A percentile compares a stretch with the other conserved stretches of the same genome.
phyloP scores from a whole-genome alignment of 371 early-diverging fungal genomes.

The Ordospora colligata region DNA sequence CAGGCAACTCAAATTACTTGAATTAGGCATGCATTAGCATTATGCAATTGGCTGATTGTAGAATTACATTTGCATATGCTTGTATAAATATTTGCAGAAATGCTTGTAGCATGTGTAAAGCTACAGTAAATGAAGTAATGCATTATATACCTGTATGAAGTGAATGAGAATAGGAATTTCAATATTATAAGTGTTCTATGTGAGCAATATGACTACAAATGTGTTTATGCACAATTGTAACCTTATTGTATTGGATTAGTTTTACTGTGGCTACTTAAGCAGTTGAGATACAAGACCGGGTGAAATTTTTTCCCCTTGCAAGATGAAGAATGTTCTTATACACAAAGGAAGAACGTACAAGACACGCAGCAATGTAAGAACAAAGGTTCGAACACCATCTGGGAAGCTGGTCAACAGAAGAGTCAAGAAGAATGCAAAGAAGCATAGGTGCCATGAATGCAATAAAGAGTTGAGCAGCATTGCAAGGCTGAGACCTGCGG shows the following conservation, averaged over 20 bases:
- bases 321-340: constrained; percentile 25
- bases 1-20: neutral
- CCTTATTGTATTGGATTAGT: too few species aligned
- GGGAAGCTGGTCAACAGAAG: constrained; percentile 40
- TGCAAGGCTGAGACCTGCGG: constrained; percentile 56
- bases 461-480: constrained; percentile 49
- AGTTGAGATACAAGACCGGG: neutral
- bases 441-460: constrained; percentile 60
- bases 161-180: too few species aligned
- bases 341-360: constrained; percentile 54
- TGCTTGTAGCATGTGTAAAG: too few species aligned
- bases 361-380: constrained; percentile 53
- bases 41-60: too few species aligned
- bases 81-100: too few species aligned
- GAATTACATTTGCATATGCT: too few species aligned
- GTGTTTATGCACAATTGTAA: too few species aligned
- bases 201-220: too few species aligned
- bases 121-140: too few species aligned
- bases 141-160: too few species aligned
- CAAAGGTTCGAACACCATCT: constrained; percentile 33
- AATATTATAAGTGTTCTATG: too few species aligned
- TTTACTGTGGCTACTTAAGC: too few species aligned
- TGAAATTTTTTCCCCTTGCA: constrained; percentile 6
- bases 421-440: constrained; percentile 53
- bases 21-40: neutral